Evolutionary conservation across 108 stramenopile genomes (phyloP), one percentile per base, ranked within the genome.

Genomic region (Cafeteria roenbergensis): DNA sequence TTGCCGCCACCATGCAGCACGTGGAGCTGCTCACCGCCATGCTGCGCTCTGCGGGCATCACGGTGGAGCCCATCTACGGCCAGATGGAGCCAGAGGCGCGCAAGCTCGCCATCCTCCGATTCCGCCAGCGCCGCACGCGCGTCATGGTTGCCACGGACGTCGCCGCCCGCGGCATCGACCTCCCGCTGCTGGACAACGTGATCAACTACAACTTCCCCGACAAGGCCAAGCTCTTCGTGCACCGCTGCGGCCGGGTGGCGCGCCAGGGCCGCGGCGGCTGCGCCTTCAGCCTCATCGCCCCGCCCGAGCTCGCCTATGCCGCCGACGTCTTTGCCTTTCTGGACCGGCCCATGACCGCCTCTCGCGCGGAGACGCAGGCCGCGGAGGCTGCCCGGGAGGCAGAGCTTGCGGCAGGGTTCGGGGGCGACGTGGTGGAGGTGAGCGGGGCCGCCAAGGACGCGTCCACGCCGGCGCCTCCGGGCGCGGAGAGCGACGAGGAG

Each of bases 141-240:
- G 80, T 95, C n/a, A 65, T 98, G 66, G 81, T 98, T 21, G 94
- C 94, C 0, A 98, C 97, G 1, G 97, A 98, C 72, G 92, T 98
- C 1, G 97, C 97, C 1, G 94, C 97, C 6, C 78, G 97, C 29
- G 97, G 97, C 34, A 88, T 98, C 60, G 97, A 98, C 65, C 86
- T 98, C 53, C 97, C 97, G 0, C 78, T 98, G 52, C 90, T 95
- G 68, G 92, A 98, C 71, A 90, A 93, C 70, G 97, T 98, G 17
- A 82, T 98, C 70, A 94, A 98, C 73, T 93, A 90, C 70, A 80
- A 89, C 57, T 94, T 95, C 71, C 93, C 96, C 25, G 85, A 92
- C 0, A 71, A 77, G 8, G 83, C 96, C 31, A 95, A 95, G 71
- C 71, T 95, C 48, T 98, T 98, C 71, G 87, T 98, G 17, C 96